Evolutionary conservation across 192 early-diverging fungal genomes (phyloP), one percentile per base, ranked within the genome.

Genomic region (Podila epigama): DNA sequence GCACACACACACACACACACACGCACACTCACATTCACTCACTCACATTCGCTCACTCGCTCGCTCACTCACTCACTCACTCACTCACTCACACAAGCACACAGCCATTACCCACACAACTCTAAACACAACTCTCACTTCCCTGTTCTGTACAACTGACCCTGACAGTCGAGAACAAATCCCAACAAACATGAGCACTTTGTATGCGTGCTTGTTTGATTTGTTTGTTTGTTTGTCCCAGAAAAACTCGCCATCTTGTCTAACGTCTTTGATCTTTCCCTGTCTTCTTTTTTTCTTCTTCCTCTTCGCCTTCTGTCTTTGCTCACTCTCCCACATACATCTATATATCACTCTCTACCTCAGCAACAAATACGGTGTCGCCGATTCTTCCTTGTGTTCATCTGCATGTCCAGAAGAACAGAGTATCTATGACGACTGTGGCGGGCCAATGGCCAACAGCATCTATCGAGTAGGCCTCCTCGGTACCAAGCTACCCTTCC

Each of bases 371-470:
- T 75, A 75, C 34, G 72, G 72, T 18, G n/a, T 12, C n/a, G 65
- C 72, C 7, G 44, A 64, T 31, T 52, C 51, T 9, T 62, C 64
- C 20, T 41, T 57, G 25, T 75, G 72, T 22, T 67, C 72, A 11
- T 62, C 65, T 2, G 42, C 65, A 8, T 75, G 72, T 31, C 59
- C 53, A 22, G 58, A 67, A 42, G 60, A 68, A 11, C 64, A 66
- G 12, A 68, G 65, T 39, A 48, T 34, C 40, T 75, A 66, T 41
- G 72, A 75, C 41, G 32, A 75, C 58, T 75, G 72, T 44, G 72
- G 72, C 13, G 72, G 72, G 1, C 64, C 72, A 3, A 54, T 63
- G 10, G 60, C 65, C 27, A 75, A 75, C 39, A 68, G 59, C 16
- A 40, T 75, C 10, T 75, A 75, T 28, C 48, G 31, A 20, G 64